Evolutionary conservation across 2,329 filamentous ascomycete genomes (phyloP), one percentile per base, ranked within the genome.

Genomic region (Ophiostoma himal-ulmi): DNA sequence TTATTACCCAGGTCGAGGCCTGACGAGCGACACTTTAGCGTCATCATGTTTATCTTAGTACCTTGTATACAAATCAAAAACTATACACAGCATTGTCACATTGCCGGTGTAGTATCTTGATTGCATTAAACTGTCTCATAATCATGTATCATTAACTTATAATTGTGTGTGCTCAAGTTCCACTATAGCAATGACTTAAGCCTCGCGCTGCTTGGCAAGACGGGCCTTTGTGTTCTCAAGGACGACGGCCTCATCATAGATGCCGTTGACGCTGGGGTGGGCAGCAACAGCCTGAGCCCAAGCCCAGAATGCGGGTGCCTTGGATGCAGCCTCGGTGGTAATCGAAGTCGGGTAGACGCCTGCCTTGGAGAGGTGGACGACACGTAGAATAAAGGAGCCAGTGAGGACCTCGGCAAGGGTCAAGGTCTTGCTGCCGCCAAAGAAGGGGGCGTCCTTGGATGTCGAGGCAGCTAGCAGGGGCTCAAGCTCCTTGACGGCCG

Each of bases 391-490:
- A 77, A 93, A 93, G 0, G 90, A 88, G 0, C 87, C 90, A 1
- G 84, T 85, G 71, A 88, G 81, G 17, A 91, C 91, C 85, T 95
- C 92, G 13, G 89, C 92, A 48, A 93, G 79, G 0, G 91, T 94
- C 57, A 93, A 76, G 76, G 81, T 86, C 26, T 85, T 81, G 68
- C 84, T 86, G 0, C 89, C 89, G 1, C 85, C 86, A 76, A 90
- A 91, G 78, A 88, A 91, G 0, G 88, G 88, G 1, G 77, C 80
- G 5, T 52, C 70, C 10, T 57, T 14, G 3, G 72, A 44, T 0
- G 83, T 83, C 69, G 67, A 73, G 70, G 83, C 81, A 2, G 75
- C 76, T 36, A 96, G 80, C 52, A 92, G 79, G 0, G 91, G 91
- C 79, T 94, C 92, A 70, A 95, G 80, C 75, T 94, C 91, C 80